A percentile compares a stretch with the other conserved stretches of the same genome.
Conservation (phyloP, 805 yeast species). For the Kazachstania bromeliacearum region DNA sequence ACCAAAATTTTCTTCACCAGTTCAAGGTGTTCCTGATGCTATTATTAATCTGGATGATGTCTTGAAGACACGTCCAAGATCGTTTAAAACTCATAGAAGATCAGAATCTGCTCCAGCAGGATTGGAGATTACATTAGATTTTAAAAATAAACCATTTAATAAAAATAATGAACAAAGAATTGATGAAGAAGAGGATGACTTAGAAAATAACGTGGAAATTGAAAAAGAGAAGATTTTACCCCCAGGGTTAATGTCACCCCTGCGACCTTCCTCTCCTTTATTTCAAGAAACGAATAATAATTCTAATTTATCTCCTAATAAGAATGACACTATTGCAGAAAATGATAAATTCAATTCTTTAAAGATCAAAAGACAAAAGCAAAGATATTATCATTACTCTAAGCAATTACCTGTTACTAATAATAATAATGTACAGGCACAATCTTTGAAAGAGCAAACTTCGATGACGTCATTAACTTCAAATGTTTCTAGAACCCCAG, state of each 20-base stretch:
- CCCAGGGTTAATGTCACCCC: conserved; percentile 14
- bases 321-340: conserved; percentile 2
- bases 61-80: conserved; percentile 30
- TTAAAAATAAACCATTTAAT: not conserved
- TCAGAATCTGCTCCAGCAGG: conserved; percentile 51
- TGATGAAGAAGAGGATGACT: not conserved
- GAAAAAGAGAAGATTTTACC: not conserved
- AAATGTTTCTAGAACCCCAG: conserved; percentile 21
- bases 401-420: conserved; percentile 15
- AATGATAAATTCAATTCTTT: conserved; percentile 18
- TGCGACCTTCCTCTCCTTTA: conserved; percentile 16
- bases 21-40: conserved; percentile 40
- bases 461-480: conserved; percentile 23
- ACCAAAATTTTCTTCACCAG: conserved; percentile 23
- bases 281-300: conserved; percentile 3
- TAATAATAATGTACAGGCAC: conserved; percentile 16
- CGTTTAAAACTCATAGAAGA: conserved; percentile 36
- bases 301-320: conserved; percentile 6
- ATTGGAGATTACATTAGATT: conserved; percentile 24
- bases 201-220: not conserved
- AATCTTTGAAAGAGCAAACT: conserved; percentile 18
- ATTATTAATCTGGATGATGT: conserved; percentile 50
- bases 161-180: not conserved
- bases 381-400: conserved; percentile 25
- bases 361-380: conserved; percentile 27